Conservation (phyloP, 2,329 filamentous ascomycete species). For the Calonectria montana region DNA sequence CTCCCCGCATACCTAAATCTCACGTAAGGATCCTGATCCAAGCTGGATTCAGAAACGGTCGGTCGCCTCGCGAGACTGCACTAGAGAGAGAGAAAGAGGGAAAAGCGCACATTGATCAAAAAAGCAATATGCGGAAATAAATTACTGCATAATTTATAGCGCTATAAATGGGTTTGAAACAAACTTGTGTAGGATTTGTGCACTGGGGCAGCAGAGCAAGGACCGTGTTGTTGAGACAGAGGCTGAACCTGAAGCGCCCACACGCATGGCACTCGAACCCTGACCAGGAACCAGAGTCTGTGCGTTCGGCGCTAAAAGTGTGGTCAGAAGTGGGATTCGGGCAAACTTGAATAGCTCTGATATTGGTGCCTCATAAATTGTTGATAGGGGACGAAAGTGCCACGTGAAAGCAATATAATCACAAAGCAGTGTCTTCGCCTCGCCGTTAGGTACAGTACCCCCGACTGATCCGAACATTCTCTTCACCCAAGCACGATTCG, state of each 20-base stretch:
- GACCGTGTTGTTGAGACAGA: not conserved
- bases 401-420: not conserved
- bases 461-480: too few species aligned
- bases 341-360: not conserved
- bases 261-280: conserved; percentile 31
- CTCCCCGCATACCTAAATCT: not conserved
- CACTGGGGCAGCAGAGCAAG: not conserved
- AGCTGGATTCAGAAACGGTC: not conserved
- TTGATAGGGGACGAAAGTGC: conserved; percentile 9
- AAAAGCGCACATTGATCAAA: not conserved
- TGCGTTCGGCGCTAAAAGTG: not conserved
- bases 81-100: too few species aligned
- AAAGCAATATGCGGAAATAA: not conserved
- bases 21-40: not conserved
- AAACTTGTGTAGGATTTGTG: not conserved
- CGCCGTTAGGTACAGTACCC: too few species aligned
- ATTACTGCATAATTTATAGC: not conserved
- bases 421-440: not conserved
- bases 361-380: not conserved
- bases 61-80: not conserved
- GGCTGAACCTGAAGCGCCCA: not conserved
- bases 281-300: not conserved
- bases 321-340: conserved; percentile 12
- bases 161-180: not conserved
- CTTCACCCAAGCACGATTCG: too few species aligned